Evolutionary conservation across 768 basidiomycete species (phyloP).

Genomic region (Mycena indigotica): DNA sequence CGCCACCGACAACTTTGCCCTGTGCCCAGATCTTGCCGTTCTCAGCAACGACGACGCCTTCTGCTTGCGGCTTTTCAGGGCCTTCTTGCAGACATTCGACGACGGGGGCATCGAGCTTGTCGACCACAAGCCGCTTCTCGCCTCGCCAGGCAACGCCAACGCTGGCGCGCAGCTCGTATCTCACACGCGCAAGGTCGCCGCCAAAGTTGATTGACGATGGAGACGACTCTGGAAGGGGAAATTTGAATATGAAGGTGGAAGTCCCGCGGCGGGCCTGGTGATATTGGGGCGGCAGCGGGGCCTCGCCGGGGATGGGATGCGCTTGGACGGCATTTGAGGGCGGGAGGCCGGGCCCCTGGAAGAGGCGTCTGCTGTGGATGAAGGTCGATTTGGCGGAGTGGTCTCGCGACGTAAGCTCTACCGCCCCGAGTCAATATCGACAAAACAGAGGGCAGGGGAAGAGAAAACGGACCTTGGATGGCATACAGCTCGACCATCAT

Average conservation of each 20-base stretch:
- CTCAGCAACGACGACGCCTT: slow-evolving; percentile 70
- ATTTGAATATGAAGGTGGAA: slow-evolving; percentile 80
- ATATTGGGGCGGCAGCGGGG: slow-evolving; percentile 64
- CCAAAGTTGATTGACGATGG: slow-evolving; percentile 77
- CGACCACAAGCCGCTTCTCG: slow-evolving; percentile 67
- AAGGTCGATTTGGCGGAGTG: slow-evolving; percentile 82
- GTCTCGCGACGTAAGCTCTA: slow-evolving; percentile 77
- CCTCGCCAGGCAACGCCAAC: slow-evolving; percentile 77
- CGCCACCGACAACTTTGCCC: slow-evolving; percentile 62
- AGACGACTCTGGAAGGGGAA: slow-evolving; percentile 66
- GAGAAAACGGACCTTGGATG: slow-evolving; percentile 57
- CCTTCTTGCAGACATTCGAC: slow-evolving; percentile 56
- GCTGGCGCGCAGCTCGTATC: slow-evolving; percentile 74
- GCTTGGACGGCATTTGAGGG: slow-evolving; percentile 82
- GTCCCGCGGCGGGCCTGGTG: slow-evolving; percentile 73
- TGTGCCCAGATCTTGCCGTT: slow-evolving; percentile 80
- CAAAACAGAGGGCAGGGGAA: background rate
- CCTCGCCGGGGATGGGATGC: slow-evolving; percentile 58
- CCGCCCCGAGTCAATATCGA: slow-evolving; percentile 14
- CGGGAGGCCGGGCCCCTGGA: slow-evolving; percentile 80
- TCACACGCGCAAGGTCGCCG: slow-evolving; percentile 63
- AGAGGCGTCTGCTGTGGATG: slow-evolving; percentile 66
- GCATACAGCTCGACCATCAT: slow-evolving; percentile 81
- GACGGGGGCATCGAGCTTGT: slow-evolving; percentile 62
- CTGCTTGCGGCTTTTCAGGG: slow-evolving; percentile 44